A percentile compares a stretch with the other conserved stretches of the same genome.
Evolutionary conservation across 2,329 filamentous ascomycete species (phyloP).

Genomic region (Alternaria ventricosa): DNA sequence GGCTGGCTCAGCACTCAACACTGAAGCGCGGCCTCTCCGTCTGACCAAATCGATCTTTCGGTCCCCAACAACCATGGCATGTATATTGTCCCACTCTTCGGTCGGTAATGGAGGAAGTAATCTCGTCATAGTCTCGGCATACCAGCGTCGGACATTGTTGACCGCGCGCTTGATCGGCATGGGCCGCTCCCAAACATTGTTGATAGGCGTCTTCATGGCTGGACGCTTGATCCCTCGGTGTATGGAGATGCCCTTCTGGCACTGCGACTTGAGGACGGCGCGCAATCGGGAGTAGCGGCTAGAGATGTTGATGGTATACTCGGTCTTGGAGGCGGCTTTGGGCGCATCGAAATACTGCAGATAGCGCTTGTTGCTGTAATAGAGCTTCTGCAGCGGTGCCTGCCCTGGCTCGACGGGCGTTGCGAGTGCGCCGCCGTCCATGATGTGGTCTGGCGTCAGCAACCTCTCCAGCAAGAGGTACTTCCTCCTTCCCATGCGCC

Average conservation of each 20-base stretch:
- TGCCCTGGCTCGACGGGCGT: background rate
- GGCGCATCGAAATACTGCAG: conserved; percentile 44
- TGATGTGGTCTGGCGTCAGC: conserved; percentile 30
- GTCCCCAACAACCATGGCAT: conserved; percentile 48
- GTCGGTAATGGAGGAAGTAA: conserved; percentile 55
- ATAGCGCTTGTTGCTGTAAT: conserved; percentile 39
- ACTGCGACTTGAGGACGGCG: conserved; percentile 36
- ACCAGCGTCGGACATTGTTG: conserved; percentile 54
- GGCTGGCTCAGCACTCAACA: background rate
- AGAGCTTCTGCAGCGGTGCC: conserved; percentile 45
- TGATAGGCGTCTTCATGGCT: conserved; percentile 47
- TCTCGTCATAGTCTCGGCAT: conserved; percentile 50
- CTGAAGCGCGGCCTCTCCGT: conserved; percentile 23
- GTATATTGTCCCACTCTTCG: conserved; percentile 53
- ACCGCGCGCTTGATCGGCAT: conserved; percentile 54
- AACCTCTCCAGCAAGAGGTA: conserved; percentile 50
- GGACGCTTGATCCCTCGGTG: conserved; percentile 31
- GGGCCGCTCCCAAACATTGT: conserved; percentile 55
- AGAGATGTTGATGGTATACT: conserved; percentile 36
- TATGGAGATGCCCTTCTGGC: conserved; percentile 21
- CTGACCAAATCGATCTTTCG: conserved; percentile 32
- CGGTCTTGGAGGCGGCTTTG: conserved; percentile 13
- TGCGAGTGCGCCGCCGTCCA: conserved; percentile 6
- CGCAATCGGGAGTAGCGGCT: conserved; percentile 40
- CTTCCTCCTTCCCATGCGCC: conserved; percentile 61